Percentiles rank a stretch among this genome's conserved stretches.
Conservation (phyloP, 495 filamentous ascomycete species). For the Penicillium atrosanguineum region DNA sequence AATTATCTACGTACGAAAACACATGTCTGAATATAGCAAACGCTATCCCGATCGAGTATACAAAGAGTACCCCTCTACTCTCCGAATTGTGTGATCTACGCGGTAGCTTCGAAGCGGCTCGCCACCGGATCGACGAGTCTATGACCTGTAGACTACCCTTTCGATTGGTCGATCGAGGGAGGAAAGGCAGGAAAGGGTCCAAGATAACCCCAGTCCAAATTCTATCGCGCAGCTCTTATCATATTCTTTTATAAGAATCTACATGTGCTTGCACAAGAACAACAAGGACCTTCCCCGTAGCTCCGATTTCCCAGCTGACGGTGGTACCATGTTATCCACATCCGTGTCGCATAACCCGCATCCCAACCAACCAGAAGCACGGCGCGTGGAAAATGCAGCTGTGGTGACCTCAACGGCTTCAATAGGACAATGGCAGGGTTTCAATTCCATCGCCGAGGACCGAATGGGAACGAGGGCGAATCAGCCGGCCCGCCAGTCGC, state of each 20-base stretch:
- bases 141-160: background rate
- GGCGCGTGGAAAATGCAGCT: constrained; percentile 6
- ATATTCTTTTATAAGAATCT: background rate
- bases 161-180: background rate
- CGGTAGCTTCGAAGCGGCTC: background rate
- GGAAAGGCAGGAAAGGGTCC: background rate
- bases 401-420: constrained; percentile 9
- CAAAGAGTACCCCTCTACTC: background rate
- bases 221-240: background rate
- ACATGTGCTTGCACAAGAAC: constrained; percentile 3
- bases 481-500: constrained; percentile 13
- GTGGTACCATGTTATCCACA: background rate
- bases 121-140: background rate
- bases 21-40: background rate
- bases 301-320: background rate
- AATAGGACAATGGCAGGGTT: background rate
- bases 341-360: background rate
- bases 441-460: constrained; percentile 18
- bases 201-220: background rate
- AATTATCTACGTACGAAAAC: background rate
- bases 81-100: background rate
- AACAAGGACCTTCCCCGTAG: background rate
- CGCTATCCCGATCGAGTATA: background rate
- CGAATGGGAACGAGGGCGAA: constrained; percentile 17
- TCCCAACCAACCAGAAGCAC: background rate